Evolutionary conservation across 116 monocot genomes (phyloP).

Genomic region (Dioscorea cayenensis): DNA sequence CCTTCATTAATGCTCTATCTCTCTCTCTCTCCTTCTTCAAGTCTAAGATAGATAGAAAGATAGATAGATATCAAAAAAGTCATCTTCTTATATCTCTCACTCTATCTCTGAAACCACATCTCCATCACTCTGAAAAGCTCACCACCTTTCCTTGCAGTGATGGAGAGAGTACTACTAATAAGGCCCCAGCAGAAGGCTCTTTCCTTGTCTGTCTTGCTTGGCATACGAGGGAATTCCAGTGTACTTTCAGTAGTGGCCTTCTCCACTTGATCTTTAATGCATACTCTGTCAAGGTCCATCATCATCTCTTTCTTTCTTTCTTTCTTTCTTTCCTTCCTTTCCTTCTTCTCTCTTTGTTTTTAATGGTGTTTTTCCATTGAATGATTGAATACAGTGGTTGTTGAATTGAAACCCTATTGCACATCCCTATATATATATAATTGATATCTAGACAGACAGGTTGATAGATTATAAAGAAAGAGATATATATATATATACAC

Average conservation of each 20-base stretch:
- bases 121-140: slow-evolving; percentile 6
- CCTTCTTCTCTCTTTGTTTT: background rate
- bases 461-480: too few relatives aligned
- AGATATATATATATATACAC: too few relatives aligned
- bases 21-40: background rate
- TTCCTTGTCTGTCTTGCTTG: slow-evolving; percentile 43
- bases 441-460: too few relatives aligned
- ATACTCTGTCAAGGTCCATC: background rate
- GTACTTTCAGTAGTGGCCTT: slow-evolving; percentile 46
- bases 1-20: background rate
- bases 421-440: background rate
- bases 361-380: too few relatives aligned
- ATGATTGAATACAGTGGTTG: background rate
- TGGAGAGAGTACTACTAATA: slow-evolving; percentile 25
- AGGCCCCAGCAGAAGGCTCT: slow-evolving; percentile 31
- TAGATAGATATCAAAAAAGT: background rate
- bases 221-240: slow-evolving; percentile 57
- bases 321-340: background rate
- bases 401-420: background rate
- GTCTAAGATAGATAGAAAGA: background rate
- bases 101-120: background rate
- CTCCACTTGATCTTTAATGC: slow-evolving; percentile 24
- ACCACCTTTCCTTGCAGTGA: slow-evolving; percentile 9
- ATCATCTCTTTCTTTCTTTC: too few relatives aligned
- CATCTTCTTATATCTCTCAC: too few relatives aligned